phyloP scores from a whole-genome alignment of 177 flowering plant species.

The Vitis hybrid region DNA sequence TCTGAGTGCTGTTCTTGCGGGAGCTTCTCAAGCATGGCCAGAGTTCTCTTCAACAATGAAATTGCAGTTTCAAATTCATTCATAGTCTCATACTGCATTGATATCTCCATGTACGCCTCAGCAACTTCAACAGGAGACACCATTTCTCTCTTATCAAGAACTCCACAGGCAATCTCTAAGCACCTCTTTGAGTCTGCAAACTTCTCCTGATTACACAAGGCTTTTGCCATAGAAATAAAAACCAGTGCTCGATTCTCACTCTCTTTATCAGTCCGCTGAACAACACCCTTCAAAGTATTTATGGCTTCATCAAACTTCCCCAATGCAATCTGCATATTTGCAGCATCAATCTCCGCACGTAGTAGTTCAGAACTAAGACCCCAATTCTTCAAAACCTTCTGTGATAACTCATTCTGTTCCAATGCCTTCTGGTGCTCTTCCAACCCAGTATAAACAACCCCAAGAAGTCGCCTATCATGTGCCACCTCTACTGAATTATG shows the following conservation, averaged over 20 bases:
- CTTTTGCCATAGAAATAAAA: constrained; percentile 79
- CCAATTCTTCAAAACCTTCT: constrained; percentile 75
- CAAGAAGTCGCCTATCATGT: constrained; percentile 78
- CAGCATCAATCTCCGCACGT: constrained; percentile 88
- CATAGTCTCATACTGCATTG: constrained; percentile 83
- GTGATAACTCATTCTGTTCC: constrained; percentile 77
- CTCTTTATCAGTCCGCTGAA: constrained; percentile 69
- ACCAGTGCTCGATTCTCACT: constrained; percentile 72
- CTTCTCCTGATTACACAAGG: constrained; percentile 69
- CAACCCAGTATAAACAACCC: constrained; percentile 79
- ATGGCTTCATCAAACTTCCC: constrained; percentile 78
- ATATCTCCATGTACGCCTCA: constrained; percentile 79
- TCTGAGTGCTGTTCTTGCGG: constrained; percentile 86
- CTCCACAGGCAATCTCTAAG: constrained; percentile 67
- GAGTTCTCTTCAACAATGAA: constrained; percentile 61
- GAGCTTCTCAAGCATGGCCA: constrained; percentile 67
- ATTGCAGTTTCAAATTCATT: constrained; percentile 85
- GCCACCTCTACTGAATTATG: constrained; percentile 84
- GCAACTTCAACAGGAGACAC: constrained; percentile 58
- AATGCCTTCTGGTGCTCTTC: constrained; percentile 84
- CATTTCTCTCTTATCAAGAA: constrained; percentile 65
- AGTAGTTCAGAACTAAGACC: constrained; percentile 70
- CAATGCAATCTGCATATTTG: constrained; percentile 86
- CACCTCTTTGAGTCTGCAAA: constrained; percentile 69
- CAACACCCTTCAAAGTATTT: constrained; percentile 56